Conservation (phyloP, 139 green algal species). For the Pedinophyceae sp. region DNA sequence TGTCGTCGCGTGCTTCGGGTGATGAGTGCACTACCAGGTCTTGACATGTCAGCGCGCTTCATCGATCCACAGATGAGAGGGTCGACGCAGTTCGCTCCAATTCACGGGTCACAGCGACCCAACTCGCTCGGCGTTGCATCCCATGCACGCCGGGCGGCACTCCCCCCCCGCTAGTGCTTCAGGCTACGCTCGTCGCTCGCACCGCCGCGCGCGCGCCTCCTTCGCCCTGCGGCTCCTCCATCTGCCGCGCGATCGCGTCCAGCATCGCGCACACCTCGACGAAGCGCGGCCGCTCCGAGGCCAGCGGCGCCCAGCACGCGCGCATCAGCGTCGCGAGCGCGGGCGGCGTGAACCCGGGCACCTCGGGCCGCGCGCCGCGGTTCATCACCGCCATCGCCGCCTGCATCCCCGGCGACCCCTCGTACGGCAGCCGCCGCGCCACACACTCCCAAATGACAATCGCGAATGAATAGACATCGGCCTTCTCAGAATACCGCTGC, state of each 20-base stretch:
- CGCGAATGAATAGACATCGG: conserved; percentile 43
- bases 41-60: no score
- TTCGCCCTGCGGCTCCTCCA: no score
- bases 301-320: conserved; percentile 34
- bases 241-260: conserved; percentile 4
- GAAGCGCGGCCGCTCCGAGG: conserved; percentile 36
- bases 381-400: conserved; percentile 34
- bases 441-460: conserved; percentile 52
- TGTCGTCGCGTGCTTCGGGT: no score
- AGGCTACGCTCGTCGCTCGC: no score
- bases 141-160: no score
- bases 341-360: conserved; percentile 23
- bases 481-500: conserved; percentile 44
- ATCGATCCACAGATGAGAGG: no score
- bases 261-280: conserved; percentile 10
- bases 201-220: no score
- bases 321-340: conserved; percentile 27
- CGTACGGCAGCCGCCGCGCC: conserved; percentile 29
- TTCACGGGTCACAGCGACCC: no score
- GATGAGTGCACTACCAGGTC: no score
- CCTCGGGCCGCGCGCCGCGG: conserved; percentile 29
- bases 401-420: conserved; percentile 23
- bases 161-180: no score
- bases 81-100: no score
- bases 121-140: no score